phyloP scores from a whole-genome alignment of 805 yeast genomes.

The Monosporozyma unispora region DNA sequence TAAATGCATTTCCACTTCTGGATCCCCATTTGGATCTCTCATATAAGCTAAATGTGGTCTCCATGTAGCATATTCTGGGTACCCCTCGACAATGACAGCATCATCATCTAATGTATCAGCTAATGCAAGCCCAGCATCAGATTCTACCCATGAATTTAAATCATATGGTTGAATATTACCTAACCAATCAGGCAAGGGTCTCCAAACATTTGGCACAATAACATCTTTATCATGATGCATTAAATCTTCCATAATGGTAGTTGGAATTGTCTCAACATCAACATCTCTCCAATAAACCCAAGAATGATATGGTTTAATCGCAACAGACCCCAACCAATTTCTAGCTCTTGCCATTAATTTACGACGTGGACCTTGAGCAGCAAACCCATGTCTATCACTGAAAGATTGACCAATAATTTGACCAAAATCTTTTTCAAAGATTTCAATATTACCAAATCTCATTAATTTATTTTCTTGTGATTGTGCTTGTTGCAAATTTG shows the following conservation, averaged over 20 bases:
- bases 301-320: constrained; percentile 83
- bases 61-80: constrained; percentile 97
- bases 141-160: constrained; percentile 78
- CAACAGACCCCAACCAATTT: constrained; percentile 84
- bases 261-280: constrained; percentile 87
- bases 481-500: constrained; percentile 55
- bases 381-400: constrained; percentile 89
- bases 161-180: constrained; percentile 82
- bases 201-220: constrained; percentile 91
- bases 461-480: constrained; percentile 47
- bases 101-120: constrained; percentile 80
- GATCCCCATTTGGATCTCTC: constrained; percentile 91
- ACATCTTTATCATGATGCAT: constrained; percentile 90
- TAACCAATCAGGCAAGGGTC: constrained; percentile 80
- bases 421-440: constrained; percentile 87
- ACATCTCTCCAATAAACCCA: constrained; percentile 98
- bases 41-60: constrained; percentile 92
- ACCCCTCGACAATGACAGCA: constrained; percentile 95
- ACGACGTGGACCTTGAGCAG: constrained; percentile 91
- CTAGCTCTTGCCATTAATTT: constrained; percentile 94
- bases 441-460: constrained; percentile 78
- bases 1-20: constrained; percentile 82
- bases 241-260: constrained; percentile 77
- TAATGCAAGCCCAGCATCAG: constrained; percentile 69
- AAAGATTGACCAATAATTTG: constrained; percentile 89